Conservation (phyloP, 768 basidiomycete species). For the Chalciporus sphaerocephalus region DNA sequence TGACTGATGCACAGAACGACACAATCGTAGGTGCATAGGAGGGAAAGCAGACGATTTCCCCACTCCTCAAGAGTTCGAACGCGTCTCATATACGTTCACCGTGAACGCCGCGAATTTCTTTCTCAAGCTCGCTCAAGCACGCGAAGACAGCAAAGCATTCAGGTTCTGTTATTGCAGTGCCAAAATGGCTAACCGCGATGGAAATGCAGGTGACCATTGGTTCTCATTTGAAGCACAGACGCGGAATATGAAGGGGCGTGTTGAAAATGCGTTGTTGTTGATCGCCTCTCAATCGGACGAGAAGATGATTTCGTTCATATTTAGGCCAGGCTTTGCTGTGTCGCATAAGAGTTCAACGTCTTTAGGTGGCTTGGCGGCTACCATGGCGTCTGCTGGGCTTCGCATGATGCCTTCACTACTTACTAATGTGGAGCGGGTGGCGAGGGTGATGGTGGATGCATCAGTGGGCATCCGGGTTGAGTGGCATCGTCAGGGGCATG, state of each 20-base stretch:
- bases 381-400: slow-evolving; percentile 17
- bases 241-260: slow-evolving; percentile 28
- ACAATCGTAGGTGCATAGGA: slow-evolving; percentile 20
- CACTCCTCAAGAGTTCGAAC: slow-evolving; percentile 22
- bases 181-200: slow-evolving; percentile 20
- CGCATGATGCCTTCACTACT: slow-evolving; percentile 21
- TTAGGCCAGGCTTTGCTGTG: slow-evolving; percentile 18
- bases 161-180: slow-evolving; percentile 28
- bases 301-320: slow-evolving; percentile 15
- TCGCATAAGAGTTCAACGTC: slow-evolving; percentile 12
- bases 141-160: slow-evolving; percentile 1
- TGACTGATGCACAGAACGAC: slow-evolving; percentile 1
- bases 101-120: slow-evolving; percentile 23
- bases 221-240: slow-evolving; percentile 16
- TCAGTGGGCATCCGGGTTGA: slow-evolving; percentile 25
- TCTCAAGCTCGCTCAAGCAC: slow-evolving; percentile 9
- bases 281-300: slow-evolving; percentile 12
- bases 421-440: slow-evolving; percentile 17
- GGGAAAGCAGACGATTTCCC: slow-evolving; percentile 22
- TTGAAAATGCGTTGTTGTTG: slow-evolving; percentile 17
- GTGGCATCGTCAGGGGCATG: slow-evolving; percentile 20
- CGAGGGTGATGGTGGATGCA: slow-evolving; percentile 24
- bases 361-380: slow-evolving; percentile 15
- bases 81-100: slow-evolving; percentile 23
- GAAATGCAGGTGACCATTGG: slow-evolving; percentile 9